Percentiles rank a stretch among this genome's conserved stretches.
phyloP scores from a whole-genome alignment of 164 flowering plant species.

The Magnolia sinica region DNA sequence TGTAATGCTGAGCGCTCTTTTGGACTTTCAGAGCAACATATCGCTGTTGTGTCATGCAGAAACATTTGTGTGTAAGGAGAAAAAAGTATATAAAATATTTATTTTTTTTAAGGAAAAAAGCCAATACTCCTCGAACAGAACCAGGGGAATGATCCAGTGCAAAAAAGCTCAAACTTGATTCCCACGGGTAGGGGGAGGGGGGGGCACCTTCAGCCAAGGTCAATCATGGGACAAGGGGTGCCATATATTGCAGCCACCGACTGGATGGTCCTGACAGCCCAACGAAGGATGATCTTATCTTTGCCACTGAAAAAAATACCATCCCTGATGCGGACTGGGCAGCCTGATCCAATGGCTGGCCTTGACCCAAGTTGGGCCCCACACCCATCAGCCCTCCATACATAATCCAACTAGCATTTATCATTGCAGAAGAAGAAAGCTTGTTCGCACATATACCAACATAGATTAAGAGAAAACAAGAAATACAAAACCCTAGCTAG shows the following conservation, averaged over 20 bases:
- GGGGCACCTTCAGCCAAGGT: too few species aligned
- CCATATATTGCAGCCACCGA: too few species aligned
- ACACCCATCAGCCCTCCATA: not conserved
- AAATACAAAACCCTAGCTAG: not conserved
- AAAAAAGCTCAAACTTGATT: not conserved
- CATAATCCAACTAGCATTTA: not conserved
- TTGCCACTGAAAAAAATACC: not conserved
- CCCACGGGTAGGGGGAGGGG: not conserved
- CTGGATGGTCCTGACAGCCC: too few species aligned
- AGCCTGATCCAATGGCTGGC: not conserved
- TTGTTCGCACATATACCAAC: not conserved
- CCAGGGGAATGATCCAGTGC: not conserved
- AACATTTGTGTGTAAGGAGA: not conserved
- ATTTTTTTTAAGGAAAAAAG: too few species aligned
- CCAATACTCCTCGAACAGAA: not conserved
- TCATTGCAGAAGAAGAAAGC: not conserved
- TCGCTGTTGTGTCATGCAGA: conserved; percentile 26
- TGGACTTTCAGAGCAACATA: conserved; percentile 75
- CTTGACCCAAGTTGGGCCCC: not conserved
- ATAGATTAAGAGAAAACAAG: not conserved
- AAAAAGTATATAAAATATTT: too few species aligned
- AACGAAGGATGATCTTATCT: too few species aligned
- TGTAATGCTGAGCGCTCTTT: conserved; percentile 76
- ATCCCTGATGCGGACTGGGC: not conserved
- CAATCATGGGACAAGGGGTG: too few species aligned